These are phyloP conservation scores for Eucalyptus marginata DNA, from an alignment of 345 rosid genomes.

Conservation along the genomic window DNA sequence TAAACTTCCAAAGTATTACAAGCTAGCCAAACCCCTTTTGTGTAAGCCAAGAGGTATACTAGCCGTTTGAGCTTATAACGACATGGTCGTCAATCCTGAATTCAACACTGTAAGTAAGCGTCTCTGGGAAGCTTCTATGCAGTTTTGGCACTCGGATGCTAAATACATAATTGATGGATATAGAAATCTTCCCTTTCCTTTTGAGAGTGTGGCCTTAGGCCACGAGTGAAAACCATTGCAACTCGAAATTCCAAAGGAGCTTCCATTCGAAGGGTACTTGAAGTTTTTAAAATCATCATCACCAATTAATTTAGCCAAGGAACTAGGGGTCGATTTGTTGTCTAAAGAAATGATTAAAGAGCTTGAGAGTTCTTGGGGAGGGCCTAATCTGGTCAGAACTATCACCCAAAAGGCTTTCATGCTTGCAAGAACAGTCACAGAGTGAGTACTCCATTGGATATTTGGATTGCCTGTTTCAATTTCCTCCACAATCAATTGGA, in stretches of 20 bases:
- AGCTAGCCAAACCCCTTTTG: background rate
- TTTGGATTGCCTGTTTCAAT: background rate
- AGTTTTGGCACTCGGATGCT: background rate
- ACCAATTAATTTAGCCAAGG: background rate
- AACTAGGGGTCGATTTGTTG: background rate
- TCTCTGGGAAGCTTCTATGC: background rate
- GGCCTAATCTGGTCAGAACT: background rate
- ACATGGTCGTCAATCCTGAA: background rate
- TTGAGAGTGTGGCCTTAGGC: background rate
- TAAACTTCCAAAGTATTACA: background rate
- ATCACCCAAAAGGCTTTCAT: background rate
- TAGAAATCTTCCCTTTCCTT: background rate
- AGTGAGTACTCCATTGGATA: background rate
- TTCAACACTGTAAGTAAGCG: background rate
- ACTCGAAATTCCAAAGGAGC: background rate
- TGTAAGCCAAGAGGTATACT: background rate
- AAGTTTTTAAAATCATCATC: background rate
- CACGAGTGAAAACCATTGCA: background rate
- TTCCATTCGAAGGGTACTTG: background rate
- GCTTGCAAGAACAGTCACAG: background rate
- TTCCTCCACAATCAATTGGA: background rate
- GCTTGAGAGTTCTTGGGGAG: background rate
- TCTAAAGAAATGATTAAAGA: background rate
- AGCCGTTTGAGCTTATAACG: background rate
- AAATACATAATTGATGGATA: background rate